Evolutionary conservation across 164 flowering plant genomes (phyloP), one percentile per base, ranked within the genome.

Genomic region (Dillenia turbinata): DNA sequence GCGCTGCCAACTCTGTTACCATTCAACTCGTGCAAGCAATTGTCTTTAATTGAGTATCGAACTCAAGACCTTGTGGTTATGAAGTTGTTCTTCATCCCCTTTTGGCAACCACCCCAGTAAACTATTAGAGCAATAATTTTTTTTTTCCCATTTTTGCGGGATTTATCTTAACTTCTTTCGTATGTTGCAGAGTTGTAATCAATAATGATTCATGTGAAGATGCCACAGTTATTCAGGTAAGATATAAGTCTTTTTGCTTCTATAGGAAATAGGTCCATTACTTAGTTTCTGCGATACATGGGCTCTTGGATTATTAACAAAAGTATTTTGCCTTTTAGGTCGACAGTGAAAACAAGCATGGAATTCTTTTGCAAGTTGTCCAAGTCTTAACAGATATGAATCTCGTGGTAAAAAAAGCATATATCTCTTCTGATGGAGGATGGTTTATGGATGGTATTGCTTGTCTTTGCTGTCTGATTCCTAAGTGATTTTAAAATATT

Each of bases 371-470:
- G 10, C 79, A 88, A 66, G 94, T 90, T 40, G 83, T 93, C 59
- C 98, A 93, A 79, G 85, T 84, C 60, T 90, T 93, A 14, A 79
- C 85, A 9, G 96, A 93, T 73, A 54, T 93, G 73, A 77, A 90
- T 65, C 94, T 93, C 61, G 63, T 77, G 16, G 83, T 93, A 14
- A 83, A 61, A 5, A 93, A 88, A 70, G 97, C 96, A 2, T 83
- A 93, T 62, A 88, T 93, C 52, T 90, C 94, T 16, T 90, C 92
- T 54, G 98, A 93, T 69, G 96, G 92, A 1, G 92, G 81, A 49
- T 90, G 97, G 97, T 90, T 90, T 78, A 93, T 93, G 98, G 97
- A 93, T 79, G 97, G 98, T 92, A 77, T 49, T 60, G 13, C 62
- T 72, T 43, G 14, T 65, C 12, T 12, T 49, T 7, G 22, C 40